A percentile compares a stretch with the other conserved stretches of the same genome.
phyloP scores from a whole-genome alignment of 2,329 filamentous ascomycete genomes.

The Aspergillus chevalieri region DNA sequence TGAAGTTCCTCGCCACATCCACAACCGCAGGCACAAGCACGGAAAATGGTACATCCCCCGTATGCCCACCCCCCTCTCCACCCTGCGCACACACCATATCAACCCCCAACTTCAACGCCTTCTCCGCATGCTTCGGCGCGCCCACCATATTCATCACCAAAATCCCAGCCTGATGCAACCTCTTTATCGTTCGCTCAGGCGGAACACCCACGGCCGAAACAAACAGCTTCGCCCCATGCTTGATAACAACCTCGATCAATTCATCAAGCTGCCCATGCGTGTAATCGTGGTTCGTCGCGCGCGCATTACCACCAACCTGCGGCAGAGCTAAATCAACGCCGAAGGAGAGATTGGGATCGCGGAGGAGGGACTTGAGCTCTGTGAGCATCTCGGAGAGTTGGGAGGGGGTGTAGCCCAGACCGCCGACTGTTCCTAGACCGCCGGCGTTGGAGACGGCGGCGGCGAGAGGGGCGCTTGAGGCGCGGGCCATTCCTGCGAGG shows the following conservation, averaged over 20 bases:
- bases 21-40: conserved; percentile 82
- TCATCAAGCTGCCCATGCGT: conserved; percentile 83
- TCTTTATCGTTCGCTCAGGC: conserved; percentile 63
- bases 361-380: conserved; percentile 73
- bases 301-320: conserved; percentile 74
- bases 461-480: conserved; percentile 69
- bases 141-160: conserved; percentile 97
- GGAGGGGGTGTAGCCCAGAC: conserved; percentile 64
- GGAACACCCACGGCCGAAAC: conserved; percentile 86
- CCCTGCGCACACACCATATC: conserved; percentile 91
- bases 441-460: conserved; percentile 86
- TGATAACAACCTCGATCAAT: conserved; percentile 78
- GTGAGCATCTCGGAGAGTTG: conserved; percentile 72
- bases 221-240: conserved; percentile 76
- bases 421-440: conserved; percentile 62
- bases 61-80: conserved; percentile 89
- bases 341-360: conserved; percentile 66
- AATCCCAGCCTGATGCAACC: conserved; percentile 72
- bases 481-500: conserved; percentile 89
- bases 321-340: conserved; percentile 88
- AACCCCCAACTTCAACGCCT: conserved; percentile 78
- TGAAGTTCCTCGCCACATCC: conserved; percentile 70
- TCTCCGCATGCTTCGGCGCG: conserved; percentile 81
- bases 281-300: conserved; percentile 94
- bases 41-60: conserved; percentile 77